phyloP scores from a whole-genome alignment of 2,329 filamentous ascomycete species.

The Tothia fuscella region DNA sequence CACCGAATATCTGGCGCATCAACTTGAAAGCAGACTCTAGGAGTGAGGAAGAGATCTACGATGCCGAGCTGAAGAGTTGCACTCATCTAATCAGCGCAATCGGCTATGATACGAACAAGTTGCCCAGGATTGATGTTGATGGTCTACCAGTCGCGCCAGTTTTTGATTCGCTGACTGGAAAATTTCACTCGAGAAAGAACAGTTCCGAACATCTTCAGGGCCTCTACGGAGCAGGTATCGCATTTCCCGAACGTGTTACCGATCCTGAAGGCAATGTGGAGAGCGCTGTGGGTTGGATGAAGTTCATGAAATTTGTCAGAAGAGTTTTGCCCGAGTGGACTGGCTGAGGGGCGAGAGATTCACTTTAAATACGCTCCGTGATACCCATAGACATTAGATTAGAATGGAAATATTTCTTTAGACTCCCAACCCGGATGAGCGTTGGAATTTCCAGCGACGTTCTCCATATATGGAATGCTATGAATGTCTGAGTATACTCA shows the following conservation, averaged over 20 bases:
- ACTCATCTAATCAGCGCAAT: slow-evolving; percentile 47
- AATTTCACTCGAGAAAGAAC: not conserved
- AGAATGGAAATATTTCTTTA: too few species aligned
- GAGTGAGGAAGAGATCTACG: slow-evolving; percentile 34
- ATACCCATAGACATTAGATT: too few species aligned
- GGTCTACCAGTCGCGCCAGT: not conserved
- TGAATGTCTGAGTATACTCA: too few species aligned
- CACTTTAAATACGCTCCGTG: too few species aligned
- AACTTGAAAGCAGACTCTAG: slow-evolving; percentile 33
- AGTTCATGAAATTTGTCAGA: slow-evolving; percentile 53
- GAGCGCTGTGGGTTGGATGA: slow-evolving; percentile 50
- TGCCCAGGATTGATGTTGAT: not conserved
- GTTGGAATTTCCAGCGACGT: too few species aligned
- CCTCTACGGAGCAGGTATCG: slow-evolving; percentile 50
- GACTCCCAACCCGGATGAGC: too few species aligned
- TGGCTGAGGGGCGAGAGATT: too few species aligned
- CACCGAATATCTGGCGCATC: slow-evolving; percentile 34
- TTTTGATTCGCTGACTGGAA: not conserved
- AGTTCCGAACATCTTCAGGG: slow-evolving; percentile 32
- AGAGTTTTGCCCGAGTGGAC: slow-evolving; percentile 41
- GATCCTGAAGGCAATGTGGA: slow-evolving; percentile 52
- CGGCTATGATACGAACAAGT: slow-evolving; percentile 30
- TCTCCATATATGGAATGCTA: too few species aligned
- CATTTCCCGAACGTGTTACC: slow-evolving; percentile 48
- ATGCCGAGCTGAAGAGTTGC: slow-evolving; percentile 36